Percentiles rank a stretch among this genome's conserved stretches.
Evolutionary conservation across 1,284 basidiomycete genomes (phyloP).

Genomic region (Rhodofomes roseus): DNA sequence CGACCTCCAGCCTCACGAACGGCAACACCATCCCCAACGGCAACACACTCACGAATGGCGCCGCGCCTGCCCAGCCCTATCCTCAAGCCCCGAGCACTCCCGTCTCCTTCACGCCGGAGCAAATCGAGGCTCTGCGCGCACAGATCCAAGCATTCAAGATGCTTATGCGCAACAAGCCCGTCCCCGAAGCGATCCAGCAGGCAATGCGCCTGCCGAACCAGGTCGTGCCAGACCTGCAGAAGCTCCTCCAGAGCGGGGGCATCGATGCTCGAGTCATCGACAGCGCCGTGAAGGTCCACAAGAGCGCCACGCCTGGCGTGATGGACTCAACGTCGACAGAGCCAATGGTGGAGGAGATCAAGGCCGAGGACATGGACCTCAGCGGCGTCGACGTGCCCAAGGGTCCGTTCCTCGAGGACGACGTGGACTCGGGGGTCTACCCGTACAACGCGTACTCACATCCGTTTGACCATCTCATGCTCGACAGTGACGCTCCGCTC

Average conservation of each 20-base stretch:
- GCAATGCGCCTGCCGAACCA: constrained; percentile 67
- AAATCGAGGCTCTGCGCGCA: constrained; percentile 80
- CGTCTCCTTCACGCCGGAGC: constrained; percentile 80
- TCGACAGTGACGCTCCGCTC: constrained; percentile 56
- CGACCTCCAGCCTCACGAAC: constrained; percentile 21
- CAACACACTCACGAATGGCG: constrained; percentile 26
- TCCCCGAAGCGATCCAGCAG: constrained; percentile 79
- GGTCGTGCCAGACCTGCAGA: constrained; percentile 60
- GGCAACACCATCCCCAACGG: constrained; percentile 24
- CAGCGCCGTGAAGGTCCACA: constrained; percentile 75
- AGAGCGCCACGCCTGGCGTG: constrained; percentile 40
- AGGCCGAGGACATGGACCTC: constrained; percentile 26
- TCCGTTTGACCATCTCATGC: constrained; percentile 77
- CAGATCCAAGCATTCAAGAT: constrained; percentile 92
- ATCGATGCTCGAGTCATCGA: constrained; percentile 66
- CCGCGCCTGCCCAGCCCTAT: constrained; percentile 27
- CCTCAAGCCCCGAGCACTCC: constrained; percentile 48
- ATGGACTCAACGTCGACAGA: constrained; percentile 1
- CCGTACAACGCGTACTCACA: constrained; percentile 95
- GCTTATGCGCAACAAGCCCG: constrained; percentile 73
- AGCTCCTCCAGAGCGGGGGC: constrained; percentile 55
- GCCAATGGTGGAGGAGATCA: constrained; percentile 20
- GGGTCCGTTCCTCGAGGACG: constrained; percentile 75
- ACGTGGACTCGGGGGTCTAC: constrained; percentile 80
- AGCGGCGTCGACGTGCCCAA: constrained; percentile 51